Percentiles rank a stretch among this genome's conserved stretches.
These are phyloP conservation scores for Aureobasidium leucospermi DNA, from an alignment of 2,329 filamentous ascomycete species.

Conservation along the genomic window DNA sequence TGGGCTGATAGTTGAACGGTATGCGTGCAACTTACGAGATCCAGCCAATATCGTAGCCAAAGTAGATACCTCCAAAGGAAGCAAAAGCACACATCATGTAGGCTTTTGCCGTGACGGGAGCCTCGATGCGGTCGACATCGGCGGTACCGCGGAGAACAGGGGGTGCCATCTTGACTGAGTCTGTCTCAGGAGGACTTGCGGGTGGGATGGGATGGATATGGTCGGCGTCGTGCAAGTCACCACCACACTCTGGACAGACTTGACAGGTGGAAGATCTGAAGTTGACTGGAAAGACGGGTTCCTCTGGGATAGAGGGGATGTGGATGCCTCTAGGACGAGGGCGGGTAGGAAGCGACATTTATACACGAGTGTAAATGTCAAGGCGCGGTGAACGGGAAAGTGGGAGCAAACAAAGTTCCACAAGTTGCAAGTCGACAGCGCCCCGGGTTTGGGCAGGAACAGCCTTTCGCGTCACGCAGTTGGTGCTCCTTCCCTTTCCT, in stretches of 20 bases:
- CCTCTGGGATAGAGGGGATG: too few relatives aligned
- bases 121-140: slow-evolving; percentile 48
- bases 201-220: too few relatives aligned
- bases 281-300: too few relatives aligned
- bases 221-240: too few relatives aligned
- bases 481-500: background rate
- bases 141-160: slow-evolving; percentile 24
- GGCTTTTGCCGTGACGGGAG: slow-evolving; percentile 40
- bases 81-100: slow-evolving; percentile 42
- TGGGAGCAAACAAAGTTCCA: too few relatives aligned
- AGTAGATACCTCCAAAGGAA: slow-evolving; percentile 35
- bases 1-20: background rate
- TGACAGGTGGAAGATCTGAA: too few relatives aligned
- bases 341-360: too few relatives aligned
- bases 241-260: too few relatives aligned
- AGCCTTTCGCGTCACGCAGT: too few relatives aligned
- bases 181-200: background rate
- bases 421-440: too few relatives aligned
- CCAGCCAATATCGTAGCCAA: slow-evolving; percentile 12
- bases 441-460: too few relatives aligned
- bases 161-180: background rate
- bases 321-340: too few relatives aligned
- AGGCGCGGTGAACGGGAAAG: background rate
- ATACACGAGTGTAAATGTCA: background rate
- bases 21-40: background rate